Conservation (phyloP, 73 alveolate species). For the Tetrahymena borealis region DNA sequence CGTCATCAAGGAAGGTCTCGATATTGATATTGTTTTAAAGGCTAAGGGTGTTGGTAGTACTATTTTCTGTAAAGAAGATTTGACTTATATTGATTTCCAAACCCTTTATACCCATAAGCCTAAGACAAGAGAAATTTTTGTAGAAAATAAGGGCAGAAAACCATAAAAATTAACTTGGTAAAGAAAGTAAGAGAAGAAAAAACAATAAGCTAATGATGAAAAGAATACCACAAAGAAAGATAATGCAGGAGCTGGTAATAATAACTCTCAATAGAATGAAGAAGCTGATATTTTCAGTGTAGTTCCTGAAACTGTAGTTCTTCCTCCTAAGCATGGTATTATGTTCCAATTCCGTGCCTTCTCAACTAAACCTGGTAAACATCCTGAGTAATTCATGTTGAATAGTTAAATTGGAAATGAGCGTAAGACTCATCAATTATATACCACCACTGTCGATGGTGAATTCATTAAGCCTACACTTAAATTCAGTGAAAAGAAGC, state of each 20-base stretch:
- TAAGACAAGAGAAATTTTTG: conserved; percentile 85
- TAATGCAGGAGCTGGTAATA: conserved; percentile 42
- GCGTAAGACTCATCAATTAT: conserved; percentile 91
- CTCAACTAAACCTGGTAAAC: conserved; percentile 69
- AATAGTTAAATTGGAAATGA: conserved; percentile 93
- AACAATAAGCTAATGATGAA: conserved; percentile 44
- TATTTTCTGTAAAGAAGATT: conserved; percentile 83
- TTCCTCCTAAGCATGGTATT: conserved; percentile 67
- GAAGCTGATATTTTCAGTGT: conserved; percentile 77
- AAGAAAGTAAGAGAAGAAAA: conserved; percentile 49
- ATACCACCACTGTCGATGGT: conserved; percentile 89
- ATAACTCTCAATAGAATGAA: conserved; percentile 31
- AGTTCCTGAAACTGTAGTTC: conserved; percentile 69
- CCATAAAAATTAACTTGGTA: conserved; percentile 91
- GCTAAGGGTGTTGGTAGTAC: conserved; percentile 99
- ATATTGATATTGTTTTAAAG: conserved; percentile 92
- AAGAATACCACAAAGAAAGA: conserved; percentile 24
- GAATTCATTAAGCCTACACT: conserved; percentile 95
- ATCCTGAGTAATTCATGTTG: conserved; percentile 80
- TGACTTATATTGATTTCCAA: conserved; percentile 95
- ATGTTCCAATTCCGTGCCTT: conserved; percentile 69
- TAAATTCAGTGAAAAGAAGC: conserved; percentile 87
- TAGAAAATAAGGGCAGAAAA: conserved; percentile 98
- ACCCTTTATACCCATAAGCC: conserved; percentile 94
- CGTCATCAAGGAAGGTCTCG: conserved; percentile 97